These are phyloP conservation scores for Coemansia furcata DNA, from an alignment of 192 early-diverging fungal genomes.

Conservation along the genomic window DNA sequence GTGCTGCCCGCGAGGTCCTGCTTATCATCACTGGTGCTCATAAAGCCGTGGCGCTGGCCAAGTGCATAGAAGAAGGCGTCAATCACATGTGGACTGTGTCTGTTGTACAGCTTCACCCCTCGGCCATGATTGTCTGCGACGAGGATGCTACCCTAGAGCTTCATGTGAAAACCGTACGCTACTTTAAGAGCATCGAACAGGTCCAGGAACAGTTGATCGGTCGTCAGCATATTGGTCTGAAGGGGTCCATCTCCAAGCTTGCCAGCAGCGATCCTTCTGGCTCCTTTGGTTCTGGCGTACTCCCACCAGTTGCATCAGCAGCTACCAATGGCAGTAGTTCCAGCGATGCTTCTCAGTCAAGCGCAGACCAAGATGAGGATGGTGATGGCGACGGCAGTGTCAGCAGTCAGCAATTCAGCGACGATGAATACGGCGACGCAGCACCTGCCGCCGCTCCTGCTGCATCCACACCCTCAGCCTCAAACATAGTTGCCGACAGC, in stretches of 20 bases:
- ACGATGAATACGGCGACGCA: background rate
- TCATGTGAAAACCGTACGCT: slow-evolving; percentile 86
- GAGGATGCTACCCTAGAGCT: slow-evolving; percentile 87
- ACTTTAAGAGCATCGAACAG: slow-evolving; percentile 87
- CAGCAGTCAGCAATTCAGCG: background rate
- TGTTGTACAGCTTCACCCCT: slow-evolving; percentile 78
- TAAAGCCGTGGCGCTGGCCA: slow-evolving; percentile 80
- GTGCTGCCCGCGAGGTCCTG: slow-evolving; percentile 81
- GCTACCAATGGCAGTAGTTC: background rate
- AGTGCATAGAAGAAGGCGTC: slow-evolving; percentile 81
- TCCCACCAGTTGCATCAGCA: background rate
- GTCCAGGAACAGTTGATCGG: slow-evolving; percentile 76
- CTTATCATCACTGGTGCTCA: slow-evolving; percentile 86
- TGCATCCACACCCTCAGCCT: background rate
- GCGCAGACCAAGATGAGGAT: slow-evolving; percentile 4
- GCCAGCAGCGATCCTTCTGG: slow-evolving; percentile 1
- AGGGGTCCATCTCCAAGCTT: slow-evolving; percentile 57
- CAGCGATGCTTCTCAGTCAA: slow-evolving; percentile 1
- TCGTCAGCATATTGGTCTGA: slow-evolving; percentile 66
- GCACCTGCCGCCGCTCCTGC: background rate
- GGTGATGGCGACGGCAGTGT: slow-evolving; percentile 8
- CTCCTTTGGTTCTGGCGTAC: background rate
- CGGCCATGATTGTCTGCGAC: slow-evolving; percentile 83
- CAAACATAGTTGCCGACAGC: slow-evolving; percentile 25
- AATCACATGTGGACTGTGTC: slow-evolving; percentile 93